phyloP scores from a whole-genome alignment of 2,329 filamentous ascomycete genomes.

The Neonectria magnoliae region DNA sequence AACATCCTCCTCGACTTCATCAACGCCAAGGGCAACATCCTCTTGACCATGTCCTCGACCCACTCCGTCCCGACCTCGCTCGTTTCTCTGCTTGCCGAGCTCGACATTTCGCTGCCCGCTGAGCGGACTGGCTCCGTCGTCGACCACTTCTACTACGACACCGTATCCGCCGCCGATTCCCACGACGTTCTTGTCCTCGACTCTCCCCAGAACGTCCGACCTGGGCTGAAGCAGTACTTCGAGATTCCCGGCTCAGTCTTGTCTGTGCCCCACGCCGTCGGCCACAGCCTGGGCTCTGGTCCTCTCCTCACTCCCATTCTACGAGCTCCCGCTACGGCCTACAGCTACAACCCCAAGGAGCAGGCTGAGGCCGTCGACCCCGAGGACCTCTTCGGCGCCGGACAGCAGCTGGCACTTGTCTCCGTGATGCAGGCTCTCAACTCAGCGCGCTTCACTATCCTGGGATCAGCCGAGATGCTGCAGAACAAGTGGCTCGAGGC shows the following conservation, averaged over 20 bases:
- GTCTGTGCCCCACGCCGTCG: slow-evolving; percentile 83
- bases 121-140: slow-evolving; percentile 88
- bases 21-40: slow-evolving; percentile 90
- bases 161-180: slow-evolving; percentile 76
- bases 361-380: slow-evolving; percentile 69
- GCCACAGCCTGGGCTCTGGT: slow-evolving; percentile 82
- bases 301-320: slow-evolving; percentile 84
- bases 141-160: slow-evolving; percentile 96
- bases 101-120: slow-evolving; percentile 87
- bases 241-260: slow-evolving; percentile 64
- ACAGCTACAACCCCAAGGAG: slow-evolving; percentile 94
- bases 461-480: slow-evolving; percentile 88
- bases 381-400: slow-evolving; percentile 87
- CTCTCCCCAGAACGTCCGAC: slow-evolving; percentile 70
- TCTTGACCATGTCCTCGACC: slow-evolving; percentile 82
- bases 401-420: slow-evolving; percentile 84
- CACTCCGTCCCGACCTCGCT: slow-evolving; percentile 76
- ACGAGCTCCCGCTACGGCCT: slow-evolving; percentile 84
- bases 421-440: slow-evolving; percentile 91
- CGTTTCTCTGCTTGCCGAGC: slow-evolving; percentile 81
- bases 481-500: slow-evolving; percentile 90
- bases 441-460: slow-evolving; percentile 85
- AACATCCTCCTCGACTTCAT: slow-evolving; percentile 89
- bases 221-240: slow-evolving; percentile 83
- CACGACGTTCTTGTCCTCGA: slow-evolving; percentile 90